phyloP scores from a whole-genome alignment of 2,329 filamentous ascomycete species.

The Catunica adiposa region DNA sequence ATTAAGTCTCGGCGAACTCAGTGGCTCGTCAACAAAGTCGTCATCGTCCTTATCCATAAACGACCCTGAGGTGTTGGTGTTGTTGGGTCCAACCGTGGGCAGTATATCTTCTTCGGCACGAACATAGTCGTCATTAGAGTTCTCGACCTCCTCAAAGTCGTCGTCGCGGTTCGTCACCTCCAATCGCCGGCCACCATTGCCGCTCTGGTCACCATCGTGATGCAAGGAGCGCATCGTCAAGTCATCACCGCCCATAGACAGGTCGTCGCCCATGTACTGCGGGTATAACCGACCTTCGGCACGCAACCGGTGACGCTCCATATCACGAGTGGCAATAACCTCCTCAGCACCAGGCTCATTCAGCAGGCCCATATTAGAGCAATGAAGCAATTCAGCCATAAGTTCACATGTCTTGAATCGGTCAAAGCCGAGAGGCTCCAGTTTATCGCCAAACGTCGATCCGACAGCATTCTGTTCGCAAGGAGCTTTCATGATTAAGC shows the following conservation, averaged over 20 bases:
- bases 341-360: conserved; percentile 85
- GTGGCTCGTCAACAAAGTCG: conserved; percentile 62
- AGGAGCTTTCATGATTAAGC: conserved; percentile 62
- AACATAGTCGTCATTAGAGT: conserved; percentile 46
- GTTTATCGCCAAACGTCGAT: conserved; percentile 77
- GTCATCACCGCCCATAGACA: conserved; percentile 33
- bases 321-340: conserved; percentile 63
- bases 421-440: conserved; percentile 91
- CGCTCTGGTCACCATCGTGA: conserved; percentile 30
- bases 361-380: conserved; percentile 93
- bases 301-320: conserved; percentile 64
- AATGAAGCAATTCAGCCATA: conserved; percentile 94
- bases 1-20: conserved; percentile 50
- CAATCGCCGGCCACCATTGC: conserved; percentile 30
- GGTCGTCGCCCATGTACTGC: conserved; percentile 24
- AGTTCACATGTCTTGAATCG: conserved; percentile 97
- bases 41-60: conserved; percentile 50
- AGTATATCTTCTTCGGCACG: conserved; percentile 67
- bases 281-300: conserved; percentile 52
- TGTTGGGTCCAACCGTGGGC: conserved; percentile 34
- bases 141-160: conserved; percentile 82
- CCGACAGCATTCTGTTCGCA: conserved; percentile 58
- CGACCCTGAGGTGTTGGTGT: conserved; percentile 20
- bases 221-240: conserved; percentile 41
- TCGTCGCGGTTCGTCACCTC: conserved; percentile 71